A percentile compares a stretch with the other conserved stretches of the same genome.
These are phyloP conservation scores for Plenodomus tracheiphilus DNA, from an alignment of 2,329 filamentous ascomycete genomes.

Conservation along the genomic window DNA sequence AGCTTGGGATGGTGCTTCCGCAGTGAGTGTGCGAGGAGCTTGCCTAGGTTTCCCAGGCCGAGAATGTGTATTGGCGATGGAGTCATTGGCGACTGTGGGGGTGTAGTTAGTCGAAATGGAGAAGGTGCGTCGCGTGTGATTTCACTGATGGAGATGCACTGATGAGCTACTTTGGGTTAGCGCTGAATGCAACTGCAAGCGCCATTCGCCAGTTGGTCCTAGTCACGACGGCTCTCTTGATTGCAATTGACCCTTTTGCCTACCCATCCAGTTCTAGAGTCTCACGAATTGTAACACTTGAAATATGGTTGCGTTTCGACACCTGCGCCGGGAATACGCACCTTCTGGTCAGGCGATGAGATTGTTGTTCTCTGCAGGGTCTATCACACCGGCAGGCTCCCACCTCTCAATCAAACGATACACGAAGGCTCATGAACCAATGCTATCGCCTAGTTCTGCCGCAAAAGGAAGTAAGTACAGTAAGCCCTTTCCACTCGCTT, in stretches of 20 bases:
- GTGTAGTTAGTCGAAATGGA: not conserved
- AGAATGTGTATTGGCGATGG: not conserved
- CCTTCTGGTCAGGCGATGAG: no score
- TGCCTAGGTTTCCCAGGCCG: not conserved
- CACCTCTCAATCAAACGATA: no score
- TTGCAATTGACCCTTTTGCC: not conserved
- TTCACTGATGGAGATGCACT: not conserved
- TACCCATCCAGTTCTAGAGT: not conserved
- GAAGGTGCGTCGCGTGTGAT: not conserved
- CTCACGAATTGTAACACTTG: not conserved
- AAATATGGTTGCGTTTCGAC: not conserved
- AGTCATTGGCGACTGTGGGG: not conserved
- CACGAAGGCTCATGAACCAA: no score
- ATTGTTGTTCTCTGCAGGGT: no score
- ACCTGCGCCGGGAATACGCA: no score
- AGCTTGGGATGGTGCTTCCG: not conserved
- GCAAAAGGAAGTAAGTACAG: no score
- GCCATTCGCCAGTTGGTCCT: not conserved
- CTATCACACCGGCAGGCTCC: no score
- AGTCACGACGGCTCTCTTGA: not conserved
- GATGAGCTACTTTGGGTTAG: not conserved
- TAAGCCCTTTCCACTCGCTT: no score
- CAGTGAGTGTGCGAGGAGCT: not conserved
- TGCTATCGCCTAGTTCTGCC: no score
- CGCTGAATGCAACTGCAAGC: not conserved